Evolutionary conservation across 257 asterid species (phyloP).

Genomic region (Przewalskia tangutica): DNA sequence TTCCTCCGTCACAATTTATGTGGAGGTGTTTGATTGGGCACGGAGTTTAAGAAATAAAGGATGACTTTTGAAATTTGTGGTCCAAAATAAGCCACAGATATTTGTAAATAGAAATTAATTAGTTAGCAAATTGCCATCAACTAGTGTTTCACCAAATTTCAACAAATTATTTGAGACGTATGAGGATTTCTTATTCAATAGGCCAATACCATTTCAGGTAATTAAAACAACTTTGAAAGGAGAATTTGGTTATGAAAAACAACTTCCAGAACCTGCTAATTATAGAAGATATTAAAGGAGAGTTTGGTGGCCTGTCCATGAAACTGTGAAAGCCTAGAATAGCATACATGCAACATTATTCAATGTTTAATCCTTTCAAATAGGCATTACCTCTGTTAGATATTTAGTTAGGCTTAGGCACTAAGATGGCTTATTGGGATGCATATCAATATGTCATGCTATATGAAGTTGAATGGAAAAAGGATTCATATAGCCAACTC

Average conservation of each 20-base stretch:
- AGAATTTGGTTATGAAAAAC: too few species aligned
- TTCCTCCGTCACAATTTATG: too few species aligned
- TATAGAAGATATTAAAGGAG: neutral
- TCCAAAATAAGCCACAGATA: too few species aligned
- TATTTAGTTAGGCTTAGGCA: neutral
- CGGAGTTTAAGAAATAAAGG: too few species aligned
- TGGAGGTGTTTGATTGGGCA: too few species aligned
- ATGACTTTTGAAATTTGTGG: too few species aligned
- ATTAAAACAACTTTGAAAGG: too few species aligned
- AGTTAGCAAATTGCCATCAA: neutral
- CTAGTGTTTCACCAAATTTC: too few species aligned
- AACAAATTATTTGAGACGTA: too few species aligned
- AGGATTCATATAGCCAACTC: neutral
- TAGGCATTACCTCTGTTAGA: neutral
- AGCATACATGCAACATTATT: neutral
- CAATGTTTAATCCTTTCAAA: neutral
- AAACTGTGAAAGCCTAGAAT: neutral
- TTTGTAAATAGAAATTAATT: neutral
- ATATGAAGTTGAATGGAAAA: neutral
- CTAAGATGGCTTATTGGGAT: neutral
- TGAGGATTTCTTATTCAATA: too few species aligned
- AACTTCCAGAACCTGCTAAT: too few species aligned
- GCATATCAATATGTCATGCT: neutral
- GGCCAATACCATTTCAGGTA: too few species aligned
- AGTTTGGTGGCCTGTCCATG: neutral